These are phyloP conservation scores for Casuarina equisetifolia DNA, from an alignment of 306 rosid species.

Conservation along the genomic window DNA sequence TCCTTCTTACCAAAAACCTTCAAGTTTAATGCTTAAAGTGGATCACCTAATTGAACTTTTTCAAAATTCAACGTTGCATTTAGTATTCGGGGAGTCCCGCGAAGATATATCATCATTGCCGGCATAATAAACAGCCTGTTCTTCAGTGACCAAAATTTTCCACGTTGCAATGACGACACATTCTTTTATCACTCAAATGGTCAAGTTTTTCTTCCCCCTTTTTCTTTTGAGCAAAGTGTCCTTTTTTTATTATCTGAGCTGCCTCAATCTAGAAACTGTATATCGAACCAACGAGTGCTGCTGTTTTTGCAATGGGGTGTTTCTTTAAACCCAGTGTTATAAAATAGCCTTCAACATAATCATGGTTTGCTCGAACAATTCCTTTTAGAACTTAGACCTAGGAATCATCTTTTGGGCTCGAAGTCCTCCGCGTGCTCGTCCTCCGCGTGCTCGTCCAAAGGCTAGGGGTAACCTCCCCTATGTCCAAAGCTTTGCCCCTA, in stretches of 20 bases:
- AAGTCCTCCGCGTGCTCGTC: background rate
- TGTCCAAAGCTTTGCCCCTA: too few species aligned
- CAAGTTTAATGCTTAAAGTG: background rate
- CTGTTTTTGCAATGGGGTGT: background rate
- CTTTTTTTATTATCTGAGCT: background rate
- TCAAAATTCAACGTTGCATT: background rate
- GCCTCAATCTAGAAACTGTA: background rate
- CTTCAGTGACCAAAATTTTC: conserved; percentile 3
- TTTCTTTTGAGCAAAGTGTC: background rate
- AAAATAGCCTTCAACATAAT: background rate
- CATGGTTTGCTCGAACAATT: too few species aligned
- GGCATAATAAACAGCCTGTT: conserved; percentile 16
- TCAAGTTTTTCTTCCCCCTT: background rate
- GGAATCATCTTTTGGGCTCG: background rate
- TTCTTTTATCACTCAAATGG: background rate
- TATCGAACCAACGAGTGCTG: conserved; percentile 8
- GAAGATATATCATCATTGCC: conserved; percentile 22
- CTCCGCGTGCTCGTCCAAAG: background rate
- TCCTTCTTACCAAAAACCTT: background rate
- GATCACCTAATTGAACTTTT: background rate
- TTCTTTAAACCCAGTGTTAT: background rate
- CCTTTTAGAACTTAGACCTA: too few species aligned
- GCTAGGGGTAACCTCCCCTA: too few species aligned
- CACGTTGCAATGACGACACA: background rate
- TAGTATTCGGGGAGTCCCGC: background rate